Base-by-base conservation (phyloP, 495 filamentous ascomycete genomes). In the Haplographium delicatum region DNA sequence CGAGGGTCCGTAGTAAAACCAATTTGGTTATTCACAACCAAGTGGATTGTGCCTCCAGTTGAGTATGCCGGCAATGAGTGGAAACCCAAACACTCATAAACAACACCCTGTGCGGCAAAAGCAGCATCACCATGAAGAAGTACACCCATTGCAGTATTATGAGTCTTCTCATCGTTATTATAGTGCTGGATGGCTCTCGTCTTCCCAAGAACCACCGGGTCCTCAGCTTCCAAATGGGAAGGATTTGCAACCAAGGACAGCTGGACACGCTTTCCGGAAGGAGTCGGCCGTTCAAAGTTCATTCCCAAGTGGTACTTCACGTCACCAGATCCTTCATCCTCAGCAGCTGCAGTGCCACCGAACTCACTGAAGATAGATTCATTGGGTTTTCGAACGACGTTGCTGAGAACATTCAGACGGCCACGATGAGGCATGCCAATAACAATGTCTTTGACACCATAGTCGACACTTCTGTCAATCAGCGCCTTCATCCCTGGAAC, bases 291-390 rank as follows among this genome's bases (percentile, higher is more conserved):
- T 72, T 98, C 94, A 62, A 98, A 98, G 74, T 97, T 97, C 93
- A 98, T 98, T 60, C 93, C 93, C 62, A 98, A 72, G 73, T 98
- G 93, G 72, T 98, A 98, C 69, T 98, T 98, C 66, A 98, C 93
- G 68, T 98, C 93, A 54, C 93, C 93, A 42, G 94, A 97, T 50
- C 93, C 93, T 70, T 97, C 93, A 61, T 98, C 93, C 51, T 84
- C 83, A 22, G 89, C 86, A 61, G 89, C 91, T 27, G 88, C 72
- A 31, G 87, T 86, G 53, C 93, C 93, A 50, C 85, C 86, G 61
- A 98, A 98, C 70, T 98, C 93, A 68, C 86, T 94, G 75, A 98
- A 98, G 67, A 98, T 97, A 50, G 94, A 96, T 72, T 96, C 94
- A 65, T 98, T 98, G 54, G 93, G 89, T 73, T 98, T 98, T 50